phyloP scores from a whole-genome alignment of 257 asterid species.

The Nyctanthes arbortristis region DNA sequence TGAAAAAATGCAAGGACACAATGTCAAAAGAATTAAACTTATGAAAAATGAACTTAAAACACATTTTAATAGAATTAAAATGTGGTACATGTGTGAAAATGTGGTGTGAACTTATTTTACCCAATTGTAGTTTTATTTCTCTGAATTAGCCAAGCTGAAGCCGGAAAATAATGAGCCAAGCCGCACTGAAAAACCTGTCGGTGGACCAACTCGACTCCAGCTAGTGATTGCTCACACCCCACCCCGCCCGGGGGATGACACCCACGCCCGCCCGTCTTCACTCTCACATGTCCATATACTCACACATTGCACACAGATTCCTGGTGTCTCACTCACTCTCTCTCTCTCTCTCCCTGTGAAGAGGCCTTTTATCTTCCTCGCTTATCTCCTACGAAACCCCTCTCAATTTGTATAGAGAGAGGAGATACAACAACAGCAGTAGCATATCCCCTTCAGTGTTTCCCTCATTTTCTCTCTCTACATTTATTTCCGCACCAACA shows the following conservation, averaged over 20 bases:
- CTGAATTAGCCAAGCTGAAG: constrained; percentile 5
- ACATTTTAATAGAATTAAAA: too few relatives aligned
- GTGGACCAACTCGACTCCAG: constrained; percentile 31
- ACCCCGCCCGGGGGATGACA: background rate
- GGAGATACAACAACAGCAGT: constrained; percentile 12
- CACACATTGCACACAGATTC: background rate
- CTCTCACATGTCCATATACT: background rate
- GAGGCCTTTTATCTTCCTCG: constrained; percentile 31
- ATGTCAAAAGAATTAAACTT: constrained; percentile 5
- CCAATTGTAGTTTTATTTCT: background rate
- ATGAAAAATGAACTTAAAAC: too few relatives aligned
- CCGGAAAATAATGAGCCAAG: background rate
- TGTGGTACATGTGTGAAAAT: too few relatives aligned
- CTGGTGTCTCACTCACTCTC: background rate
- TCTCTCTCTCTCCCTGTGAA: constrained; percentile 3
- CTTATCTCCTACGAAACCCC: constrained; percentile 40
- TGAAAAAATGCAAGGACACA: too few relatives aligned
- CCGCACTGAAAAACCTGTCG: constrained; percentile 26
- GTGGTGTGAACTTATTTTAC: too few relatives aligned
- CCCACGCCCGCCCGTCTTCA: background rate
- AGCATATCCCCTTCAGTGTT: constrained; percentile 16
- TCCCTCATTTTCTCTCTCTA: background rate
- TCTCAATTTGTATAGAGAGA: constrained; percentile 25
- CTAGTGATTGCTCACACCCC: background rate
- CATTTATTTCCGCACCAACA: constrained; percentile 15